A percentile compares a stretch with the other conserved stretches of the same genome.
Conservation (phyloP, 1,284 basidiomycete species). For the Violaceomyces palustris region DNA sequence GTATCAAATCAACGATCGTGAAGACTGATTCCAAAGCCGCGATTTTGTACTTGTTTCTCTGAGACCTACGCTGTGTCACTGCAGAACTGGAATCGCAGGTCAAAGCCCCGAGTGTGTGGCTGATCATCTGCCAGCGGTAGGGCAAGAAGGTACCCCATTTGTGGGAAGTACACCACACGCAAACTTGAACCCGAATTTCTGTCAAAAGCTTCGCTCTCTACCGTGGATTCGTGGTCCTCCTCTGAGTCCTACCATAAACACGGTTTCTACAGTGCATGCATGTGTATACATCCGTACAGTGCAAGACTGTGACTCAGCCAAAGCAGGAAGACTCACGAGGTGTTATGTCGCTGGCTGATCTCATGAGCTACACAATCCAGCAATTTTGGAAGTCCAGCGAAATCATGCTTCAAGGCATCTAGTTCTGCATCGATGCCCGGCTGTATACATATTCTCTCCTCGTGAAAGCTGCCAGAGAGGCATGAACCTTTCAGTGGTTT, state of each 20-base stretch:
- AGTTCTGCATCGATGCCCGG: conserved; percentile 17
- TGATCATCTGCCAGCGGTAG: conserved; percentile 9
- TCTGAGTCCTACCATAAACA: neutral
- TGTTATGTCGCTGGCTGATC: too few relatives aligned
- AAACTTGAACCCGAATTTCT: conserved; percentile 1
- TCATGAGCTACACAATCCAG: conserved; percentile 12
- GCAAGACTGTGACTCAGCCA: conserved; percentile 10
- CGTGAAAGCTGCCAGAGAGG: too few relatives aligned
- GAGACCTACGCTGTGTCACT: conserved; percentile 11
- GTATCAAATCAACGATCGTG: neutral
- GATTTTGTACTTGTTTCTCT: neutral
- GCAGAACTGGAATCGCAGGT: conserved; percentile 15
- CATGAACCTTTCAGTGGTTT: too few relatives aligned
- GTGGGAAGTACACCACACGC: conserved; percentile 25
- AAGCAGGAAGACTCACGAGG: too few relatives aligned
- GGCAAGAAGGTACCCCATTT: conserved; percentile 29
- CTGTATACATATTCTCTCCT: conserved; percentile 8
- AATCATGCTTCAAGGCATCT: conserved; percentile 9
- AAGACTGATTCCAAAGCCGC: neutral
- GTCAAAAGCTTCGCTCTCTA: too few relatives aligned
- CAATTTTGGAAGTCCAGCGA: conserved; percentile 1
- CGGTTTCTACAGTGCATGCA: neutral
- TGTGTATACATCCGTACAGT: conserved; percentile 5
- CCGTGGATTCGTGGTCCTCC: neutral
- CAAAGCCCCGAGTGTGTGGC: conserved; percentile 7